A percentile compares a stretch with the other conserved stretches of the same genome.
Conservation (phyloP, 2,329 filamentous ascomycete genomes). For the Monilinia fructicola region DNA sequence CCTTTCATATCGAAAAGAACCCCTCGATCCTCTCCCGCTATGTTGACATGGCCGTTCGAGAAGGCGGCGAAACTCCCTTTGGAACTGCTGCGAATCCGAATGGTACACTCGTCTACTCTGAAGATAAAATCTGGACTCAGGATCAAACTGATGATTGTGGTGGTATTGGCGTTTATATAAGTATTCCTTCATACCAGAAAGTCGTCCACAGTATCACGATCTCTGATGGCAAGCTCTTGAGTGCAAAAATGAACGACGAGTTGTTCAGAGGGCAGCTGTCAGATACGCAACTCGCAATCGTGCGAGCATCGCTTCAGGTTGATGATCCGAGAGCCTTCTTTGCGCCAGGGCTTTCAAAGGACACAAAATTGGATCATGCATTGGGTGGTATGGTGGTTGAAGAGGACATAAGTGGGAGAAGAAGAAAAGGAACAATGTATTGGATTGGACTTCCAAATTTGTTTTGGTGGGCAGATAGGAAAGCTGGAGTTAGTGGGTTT, state of each 20-base stretch:
- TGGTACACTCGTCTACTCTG: not conserved
- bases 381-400: conserved; percentile 22
- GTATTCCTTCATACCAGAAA: conserved; percentile 21
- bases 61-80: conserved; percentile 15
- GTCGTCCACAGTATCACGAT: conserved; percentile 24
- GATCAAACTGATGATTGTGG: conserved; percentile 21
- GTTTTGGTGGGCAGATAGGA: conserved; percentile 47
- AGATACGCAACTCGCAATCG: not conserved
- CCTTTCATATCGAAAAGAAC: conserved; percentile 24
- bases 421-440: conserved; percentile 21
- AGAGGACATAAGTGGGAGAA: conserved; percentile 16
- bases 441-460: conserved; percentile 51
- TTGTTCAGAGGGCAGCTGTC: conserved; percentile 27
- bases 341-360: not conserved
- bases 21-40: conserved; percentile 21
- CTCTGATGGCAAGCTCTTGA: conserved; percentile 24
- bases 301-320: not conserved
- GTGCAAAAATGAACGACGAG: conserved; percentile 17
- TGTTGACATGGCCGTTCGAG: conserved; percentile 21
- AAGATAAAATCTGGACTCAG: not conserved
- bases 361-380: not conserved
- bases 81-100: conserved; percentile 2
- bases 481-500: conserved; percentile 45
- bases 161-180: conserved; percentile 17
- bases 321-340: not conserved